Conservation (phyloP, 2,329 filamentous ascomycete genomes). For the Sordariomycetes sp. region DNA sequence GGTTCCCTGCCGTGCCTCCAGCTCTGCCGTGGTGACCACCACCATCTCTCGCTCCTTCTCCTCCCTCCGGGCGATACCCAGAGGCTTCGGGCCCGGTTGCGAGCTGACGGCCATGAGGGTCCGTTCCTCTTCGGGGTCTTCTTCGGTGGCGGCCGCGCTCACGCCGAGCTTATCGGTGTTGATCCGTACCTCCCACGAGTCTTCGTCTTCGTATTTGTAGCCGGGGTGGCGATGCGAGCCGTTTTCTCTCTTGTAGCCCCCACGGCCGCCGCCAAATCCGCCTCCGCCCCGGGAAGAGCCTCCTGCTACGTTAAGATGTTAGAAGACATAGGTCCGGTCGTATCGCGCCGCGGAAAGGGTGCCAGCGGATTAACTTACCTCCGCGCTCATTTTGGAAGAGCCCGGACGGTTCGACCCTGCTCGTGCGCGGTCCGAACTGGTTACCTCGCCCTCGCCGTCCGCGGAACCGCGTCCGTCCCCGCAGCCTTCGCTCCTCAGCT, state of each 20-base stretch:
- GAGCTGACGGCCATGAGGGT: constrained; percentile 9
- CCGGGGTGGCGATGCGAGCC: constrained; percentile 12
- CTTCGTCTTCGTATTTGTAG: constrained; percentile 13
- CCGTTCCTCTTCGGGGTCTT: constrained; percentile 12
- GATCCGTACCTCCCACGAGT: constrained; percentile 34
- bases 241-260: constrained; percentile 13
- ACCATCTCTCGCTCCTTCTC: constrained; percentile 42
- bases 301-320: background rate
- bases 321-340: background rate
- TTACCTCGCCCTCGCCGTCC: constrained; percentile 32
- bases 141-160: constrained; percentile 29
- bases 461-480: constrained; percentile 26
- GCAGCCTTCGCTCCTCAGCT: constrained; percentile 25
- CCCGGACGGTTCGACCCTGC: constrained; percentile 15
- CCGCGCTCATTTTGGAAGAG: background rate
- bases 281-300: background rate
- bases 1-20: constrained; percentile 41
- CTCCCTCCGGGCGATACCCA: constrained; percentile 23
- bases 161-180: constrained; percentile 45
- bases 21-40: constrained; percentile 45
- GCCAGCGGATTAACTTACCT: background rate
- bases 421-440: constrained; percentile 21
- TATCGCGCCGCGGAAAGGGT: background rate
- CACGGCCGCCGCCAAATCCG: constrained; percentile 15
- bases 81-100: background rate